Conservation (phyloP, 106 monocot species). For the Platanthera guangdongensis region DNA sequence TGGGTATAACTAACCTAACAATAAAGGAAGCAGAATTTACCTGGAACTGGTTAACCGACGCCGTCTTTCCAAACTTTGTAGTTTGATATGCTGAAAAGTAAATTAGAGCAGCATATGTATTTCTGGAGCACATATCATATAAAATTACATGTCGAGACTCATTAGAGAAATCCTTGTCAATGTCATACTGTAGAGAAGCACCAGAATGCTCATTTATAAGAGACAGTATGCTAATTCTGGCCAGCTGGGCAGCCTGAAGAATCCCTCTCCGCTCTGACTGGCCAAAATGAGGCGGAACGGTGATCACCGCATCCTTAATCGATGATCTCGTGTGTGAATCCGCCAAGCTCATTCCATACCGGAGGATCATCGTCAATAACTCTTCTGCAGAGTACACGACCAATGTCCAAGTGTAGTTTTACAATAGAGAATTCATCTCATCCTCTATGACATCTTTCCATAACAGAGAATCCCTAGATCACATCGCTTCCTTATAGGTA, state of each 20-base stretch:
- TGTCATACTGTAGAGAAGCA: conserved; percentile 93
- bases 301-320: conserved; percentile 65
- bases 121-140: conserved; percentile 89
- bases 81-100: conserved; percentile 78
- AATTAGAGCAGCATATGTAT: conserved; percentile 85
- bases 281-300: conserved; percentile 85
- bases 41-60: conserved; percentile 88
- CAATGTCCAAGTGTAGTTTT: too few relatives aligned
- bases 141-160: conserved; percentile 78
- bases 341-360: conserved; percentile 53
- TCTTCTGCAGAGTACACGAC: conserved; percentile 68
- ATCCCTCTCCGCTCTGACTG: conserved; percentile 83
- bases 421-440: too few relatives aligned
- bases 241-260: conserved; percentile 80
- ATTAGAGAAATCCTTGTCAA: conserved; percentile 89
- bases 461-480: too few relatives aligned
- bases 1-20: neutral
- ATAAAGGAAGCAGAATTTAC: conserved; percentile 18
- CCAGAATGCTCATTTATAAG: conserved; percentile 91
- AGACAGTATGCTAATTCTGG: conserved; percentile 77
- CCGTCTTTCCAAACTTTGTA: conserved; percentile 89
- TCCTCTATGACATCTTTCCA: too few relatives aligned
- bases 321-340: conserved; percentile 49
- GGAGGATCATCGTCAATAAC: conserved; percentile 75
- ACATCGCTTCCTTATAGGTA: too few relatives aligned